These are phyloP conservation scores for Pseudogymnoascus sp. DNA, from an alignment of 2,329 filamentous ascomycete species.

Conservation along the genomic window DNA sequence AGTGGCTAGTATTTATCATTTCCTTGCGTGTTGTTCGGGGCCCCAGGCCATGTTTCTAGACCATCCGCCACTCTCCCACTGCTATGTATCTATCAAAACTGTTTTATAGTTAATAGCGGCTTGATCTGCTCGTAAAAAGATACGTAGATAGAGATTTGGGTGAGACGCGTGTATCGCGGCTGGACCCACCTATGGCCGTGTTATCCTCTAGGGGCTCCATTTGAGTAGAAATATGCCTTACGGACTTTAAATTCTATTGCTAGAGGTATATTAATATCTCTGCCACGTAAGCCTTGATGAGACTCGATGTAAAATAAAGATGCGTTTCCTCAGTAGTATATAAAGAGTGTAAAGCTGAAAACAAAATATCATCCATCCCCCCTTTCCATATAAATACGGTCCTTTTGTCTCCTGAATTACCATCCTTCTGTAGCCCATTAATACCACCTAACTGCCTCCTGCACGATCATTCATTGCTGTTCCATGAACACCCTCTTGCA, in stretches of 20 bases:
- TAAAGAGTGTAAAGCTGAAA: neutral
- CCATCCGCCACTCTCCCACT: neutral
- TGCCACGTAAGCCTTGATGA: neutral
- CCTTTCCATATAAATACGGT: neutral
- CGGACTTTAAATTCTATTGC: neutral
- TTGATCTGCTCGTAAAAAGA: neutral
- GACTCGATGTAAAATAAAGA: neutral
- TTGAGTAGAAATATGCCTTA: too few species aligned
- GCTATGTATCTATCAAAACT: neutral
- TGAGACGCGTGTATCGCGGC: neutral
- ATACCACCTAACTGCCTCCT: neutral
- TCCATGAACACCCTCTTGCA: neutral
- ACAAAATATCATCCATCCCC: neutral
- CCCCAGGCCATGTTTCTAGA: neutral
- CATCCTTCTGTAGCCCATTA: neutral
- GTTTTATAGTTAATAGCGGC: neutral
- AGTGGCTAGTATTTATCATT: neutral
- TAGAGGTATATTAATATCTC: neutral
- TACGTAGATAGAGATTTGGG: neutral
- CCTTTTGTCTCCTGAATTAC: neutral
- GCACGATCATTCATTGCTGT: neutral
- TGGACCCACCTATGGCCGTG: neutral
- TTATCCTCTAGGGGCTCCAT: too few species aligned
- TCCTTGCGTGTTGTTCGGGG: neutral
- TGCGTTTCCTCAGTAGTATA: neutral